These are phyloP conservation scores for Lachnellula suecica DNA, from an alignment of 2,329 filamentous ascomycete genomes.

Conservation along the genomic window DNA sequence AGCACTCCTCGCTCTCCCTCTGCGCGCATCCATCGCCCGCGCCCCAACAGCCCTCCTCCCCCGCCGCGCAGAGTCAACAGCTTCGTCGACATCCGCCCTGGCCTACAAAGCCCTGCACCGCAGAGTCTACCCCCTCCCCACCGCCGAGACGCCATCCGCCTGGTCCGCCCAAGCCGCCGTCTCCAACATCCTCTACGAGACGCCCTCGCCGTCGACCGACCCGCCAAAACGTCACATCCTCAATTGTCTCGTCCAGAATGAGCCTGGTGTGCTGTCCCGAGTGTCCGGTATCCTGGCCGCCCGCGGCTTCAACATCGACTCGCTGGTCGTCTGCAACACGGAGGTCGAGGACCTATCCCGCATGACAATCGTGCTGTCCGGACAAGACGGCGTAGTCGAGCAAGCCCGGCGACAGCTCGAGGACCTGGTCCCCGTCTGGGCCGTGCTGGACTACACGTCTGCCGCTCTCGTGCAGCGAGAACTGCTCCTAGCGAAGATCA, in stretches of 20 bases:
- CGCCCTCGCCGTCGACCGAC: slow-evolving; percentile 76
- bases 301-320: slow-evolving; percentile 98
- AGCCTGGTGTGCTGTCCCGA: slow-evolving; percentile 93
- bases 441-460: slow-evolving; percentile 92
- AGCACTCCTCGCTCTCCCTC: slow-evolving; percentile 29
- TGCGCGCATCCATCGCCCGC: slow-evolving; percentile 21
- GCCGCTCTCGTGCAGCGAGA: slow-evolving; percentile 94
- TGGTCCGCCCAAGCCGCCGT: slow-evolving; percentile 94
- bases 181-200: slow-evolving; percentile 98
- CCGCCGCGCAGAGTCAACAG: slow-evolving; percentile 43
- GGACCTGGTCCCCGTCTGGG: slow-evolving; percentile 97
- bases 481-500: slow-evolving; percentile 92
- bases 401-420: slow-evolving; percentile 94
- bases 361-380: slow-evolving; percentile 97
- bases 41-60: slow-evolving; percentile 19
- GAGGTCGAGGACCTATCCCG: slow-evolving; percentile 95
- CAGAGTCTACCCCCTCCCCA: slow-evolving; percentile 81
- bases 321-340: slow-evolving; percentile 94
- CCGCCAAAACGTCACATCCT: slow-evolving; percentile 94
- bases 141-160: slow-evolving; percentile 70
- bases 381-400: slow-evolving; percentile 95
- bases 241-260: slow-evolving; percentile 98
- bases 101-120: slow-evolving; percentile 97
- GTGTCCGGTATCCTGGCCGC: slow-evolving; percentile 96
- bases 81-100: slow-evolving; percentile 84